These are phyloP conservation scores for Talaromyces amestolkiae DNA, from an alignment of 2,329 filamentous ascomycete species.

Conservation along the genomic window DNA sequence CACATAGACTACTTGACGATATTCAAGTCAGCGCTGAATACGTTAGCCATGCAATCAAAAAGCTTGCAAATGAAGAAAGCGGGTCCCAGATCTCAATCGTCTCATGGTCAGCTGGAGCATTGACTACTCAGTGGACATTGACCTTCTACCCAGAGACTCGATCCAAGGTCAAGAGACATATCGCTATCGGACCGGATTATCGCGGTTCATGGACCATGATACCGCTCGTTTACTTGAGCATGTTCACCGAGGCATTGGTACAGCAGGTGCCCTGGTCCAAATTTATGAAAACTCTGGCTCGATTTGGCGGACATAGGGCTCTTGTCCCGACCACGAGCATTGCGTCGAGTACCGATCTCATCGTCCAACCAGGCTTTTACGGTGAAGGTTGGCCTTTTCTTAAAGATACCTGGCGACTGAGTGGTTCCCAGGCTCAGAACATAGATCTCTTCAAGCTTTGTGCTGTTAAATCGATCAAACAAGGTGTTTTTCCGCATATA, in stretches of 20 bases:
- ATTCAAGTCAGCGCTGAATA: slow-evolving; percentile 3
- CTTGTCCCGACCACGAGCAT: background rate
- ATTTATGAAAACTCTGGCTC: background rate
- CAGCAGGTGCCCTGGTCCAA: background rate
- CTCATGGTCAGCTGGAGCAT: background rate
- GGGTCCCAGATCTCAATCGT: background rate
- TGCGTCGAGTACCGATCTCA: slow-evolving; percentile 3
- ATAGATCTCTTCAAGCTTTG: slow-evolving; percentile 5
- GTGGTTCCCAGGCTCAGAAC: background rate
- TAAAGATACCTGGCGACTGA: background rate
- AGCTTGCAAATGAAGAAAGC: background rate
- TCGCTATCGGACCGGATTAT: background rate
- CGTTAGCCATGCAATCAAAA: slow-evolving; percentile 6
- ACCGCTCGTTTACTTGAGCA: background rate
- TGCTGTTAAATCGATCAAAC: background rate
- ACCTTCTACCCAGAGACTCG: slow-evolving; percentile 5
- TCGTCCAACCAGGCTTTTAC: slow-evolving; percentile 2
- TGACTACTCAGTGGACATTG: background rate
- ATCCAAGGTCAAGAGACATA: background rate
- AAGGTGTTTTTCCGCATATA: slow-evolving; percentile 2
- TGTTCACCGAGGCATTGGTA: slow-evolving; percentile 3
- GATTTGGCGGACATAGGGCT: background rate
- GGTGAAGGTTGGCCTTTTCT: background rate
- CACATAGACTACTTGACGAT: background rate
- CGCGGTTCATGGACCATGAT: slow-evolving; percentile 2